A percentile compares a stretch with the other conserved stretches of the same genome.
These are phyloP conservation scores for Chrysoporthe austroafricana DNA, from an alignment of 2,329 filamentous ascomycete species.

Conservation along the genomic window DNA sequence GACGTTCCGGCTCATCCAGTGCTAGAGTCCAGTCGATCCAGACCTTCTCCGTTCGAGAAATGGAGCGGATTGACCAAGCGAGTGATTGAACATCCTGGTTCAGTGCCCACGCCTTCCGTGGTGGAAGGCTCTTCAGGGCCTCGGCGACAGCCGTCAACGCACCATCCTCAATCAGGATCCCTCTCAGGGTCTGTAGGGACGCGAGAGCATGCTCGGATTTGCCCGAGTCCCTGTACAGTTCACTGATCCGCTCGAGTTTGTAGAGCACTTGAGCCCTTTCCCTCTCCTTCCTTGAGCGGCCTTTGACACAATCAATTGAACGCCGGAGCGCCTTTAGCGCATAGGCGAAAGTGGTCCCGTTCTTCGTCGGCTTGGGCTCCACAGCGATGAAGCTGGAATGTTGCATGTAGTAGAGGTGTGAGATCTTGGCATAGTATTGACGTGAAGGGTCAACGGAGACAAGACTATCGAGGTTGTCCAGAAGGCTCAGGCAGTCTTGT, in stretches of 20 bases:
- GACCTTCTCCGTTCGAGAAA: conserved; percentile 63
- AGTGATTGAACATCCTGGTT: conserved; percentile 55
- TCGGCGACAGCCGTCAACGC: conserved; percentile 57
- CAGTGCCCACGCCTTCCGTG: conserved; percentile 57
- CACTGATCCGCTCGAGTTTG: conserved; percentile 70
- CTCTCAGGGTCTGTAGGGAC: conserved; percentile 64
- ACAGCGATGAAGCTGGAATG: conserved; percentile 48
- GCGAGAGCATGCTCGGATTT: conserved; percentile 61
- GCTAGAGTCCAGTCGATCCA: conserved; percentile 60
- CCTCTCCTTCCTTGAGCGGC: conserved; percentile 57
- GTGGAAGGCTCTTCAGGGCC: conserved; percentile 52
- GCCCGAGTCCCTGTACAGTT: conserved; percentile 58
- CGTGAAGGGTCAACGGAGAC: conserved; percentile 37
- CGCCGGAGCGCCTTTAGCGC: conserved; percentile 62
- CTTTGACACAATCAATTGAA: conserved; percentile 65
- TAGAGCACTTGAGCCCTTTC: conserved; percentile 61
- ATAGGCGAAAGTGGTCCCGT: conserved; percentile 15
- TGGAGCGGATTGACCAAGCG: conserved; percentile 61
- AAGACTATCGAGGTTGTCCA: conserved; percentile 56
- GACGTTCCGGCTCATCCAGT: conserved; percentile 55
- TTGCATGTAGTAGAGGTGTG: conserved; percentile 71
- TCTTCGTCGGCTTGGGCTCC: conserved; percentile 45
- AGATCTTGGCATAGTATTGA: conserved; percentile 68
- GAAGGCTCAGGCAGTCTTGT: conserved; percentile 57
- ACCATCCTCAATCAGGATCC: conserved; percentile 62